Conservation (phyloP, 768 basidiomycete genomes). For the Boletus rubroflammeus region DNA sequence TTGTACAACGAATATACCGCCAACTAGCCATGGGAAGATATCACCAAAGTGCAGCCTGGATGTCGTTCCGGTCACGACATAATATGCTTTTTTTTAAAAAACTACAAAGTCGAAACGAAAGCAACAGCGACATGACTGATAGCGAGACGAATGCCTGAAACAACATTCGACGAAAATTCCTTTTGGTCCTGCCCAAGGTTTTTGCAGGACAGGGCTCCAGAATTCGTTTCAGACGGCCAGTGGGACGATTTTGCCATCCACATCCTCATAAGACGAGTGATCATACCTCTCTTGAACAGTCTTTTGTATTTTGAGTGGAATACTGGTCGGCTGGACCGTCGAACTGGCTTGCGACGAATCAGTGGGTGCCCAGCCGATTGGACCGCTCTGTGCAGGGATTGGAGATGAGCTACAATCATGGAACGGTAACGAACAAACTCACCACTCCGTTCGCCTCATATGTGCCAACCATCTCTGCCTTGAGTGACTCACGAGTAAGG, state of each 20-base stretch:
- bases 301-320: neutral
- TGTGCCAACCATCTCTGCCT: neutral
- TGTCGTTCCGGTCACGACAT: neutral
- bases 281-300: neutral
- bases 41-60: neutral
- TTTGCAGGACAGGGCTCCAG: too few relatives aligned
- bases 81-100: neutral
- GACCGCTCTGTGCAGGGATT: neutral
- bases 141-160: too few relatives aligned
- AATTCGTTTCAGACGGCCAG: neutral
- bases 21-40: neutral
- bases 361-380: neutral
- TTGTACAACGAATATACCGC: neutral
- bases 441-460: neutral
- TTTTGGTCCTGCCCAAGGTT: too few relatives aligned
- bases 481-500: slow-evolving; percentile 6
- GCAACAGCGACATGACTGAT: too few relatives aligned
- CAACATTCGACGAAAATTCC: neutral
- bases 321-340: neutral
- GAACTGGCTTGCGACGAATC: too few relatives aligned
- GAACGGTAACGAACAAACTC: neutral
- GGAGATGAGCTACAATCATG: neutral
- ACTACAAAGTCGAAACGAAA: too few relatives aligned
- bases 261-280: neutral
- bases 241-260: neutral